These are phyloP conservation scores for Sugiyamaella pinicola DNA, from an alignment of 1,139 yeast genomes.

Conservation along the genomic window DNA sequence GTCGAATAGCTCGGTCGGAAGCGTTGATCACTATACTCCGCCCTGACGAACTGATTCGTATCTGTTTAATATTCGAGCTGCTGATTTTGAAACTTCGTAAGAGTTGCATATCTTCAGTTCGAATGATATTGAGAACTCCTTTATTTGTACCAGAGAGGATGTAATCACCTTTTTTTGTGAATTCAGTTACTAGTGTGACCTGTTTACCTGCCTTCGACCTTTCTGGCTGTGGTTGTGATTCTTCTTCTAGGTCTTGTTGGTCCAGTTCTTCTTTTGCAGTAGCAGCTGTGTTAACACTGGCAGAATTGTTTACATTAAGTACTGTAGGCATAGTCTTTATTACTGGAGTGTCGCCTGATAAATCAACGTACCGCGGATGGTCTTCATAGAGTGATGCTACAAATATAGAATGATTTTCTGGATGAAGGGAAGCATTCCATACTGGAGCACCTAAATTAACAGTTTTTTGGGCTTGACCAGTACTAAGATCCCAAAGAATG, in stretches of 20 bases:
- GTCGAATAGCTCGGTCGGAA: conserved; percentile 81
- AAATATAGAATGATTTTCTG: conserved; percentile 47
- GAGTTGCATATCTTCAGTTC: conserved; percentile 37
- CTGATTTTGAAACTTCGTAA: conserved; percentile 60
- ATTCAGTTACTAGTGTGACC: conserved; percentile 42
- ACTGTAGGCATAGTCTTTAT: conserved; percentile 35
- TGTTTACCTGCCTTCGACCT: conserved; percentile 29
- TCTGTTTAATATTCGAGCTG: conserved; percentile 69
- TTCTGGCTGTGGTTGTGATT: conserved; percentile 24
- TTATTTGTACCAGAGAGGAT: conserved; percentile 76
- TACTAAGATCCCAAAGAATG: conserved; percentile 74
- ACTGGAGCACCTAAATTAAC: conserved; percentile 67
- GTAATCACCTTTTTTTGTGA: conserved; percentile 54
- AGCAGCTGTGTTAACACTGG: neutral
- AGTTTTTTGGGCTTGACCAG: conserved; percentile 48
- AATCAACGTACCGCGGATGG: conserved; percentile 39
- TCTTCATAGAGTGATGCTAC: conserved; percentile 51
- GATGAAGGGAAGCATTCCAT: conserved; percentile 69
- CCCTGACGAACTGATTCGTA: conserved; percentile 67
- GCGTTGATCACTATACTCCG: conserved; percentile 73
- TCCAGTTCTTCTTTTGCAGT: conserved; percentile 23
- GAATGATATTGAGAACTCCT: conserved; percentile 66
- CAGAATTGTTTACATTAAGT: conserved; percentile 28
- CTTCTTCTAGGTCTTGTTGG: conserved; percentile 37
- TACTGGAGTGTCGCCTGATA: conserved; percentile 25